Evolutionary conservation across 2,329 filamentous ascomycete genomes (phyloP), one percentile per base, ranked within the genome.

Genomic region (Teratosphaeriaceae sp.): DNA sequence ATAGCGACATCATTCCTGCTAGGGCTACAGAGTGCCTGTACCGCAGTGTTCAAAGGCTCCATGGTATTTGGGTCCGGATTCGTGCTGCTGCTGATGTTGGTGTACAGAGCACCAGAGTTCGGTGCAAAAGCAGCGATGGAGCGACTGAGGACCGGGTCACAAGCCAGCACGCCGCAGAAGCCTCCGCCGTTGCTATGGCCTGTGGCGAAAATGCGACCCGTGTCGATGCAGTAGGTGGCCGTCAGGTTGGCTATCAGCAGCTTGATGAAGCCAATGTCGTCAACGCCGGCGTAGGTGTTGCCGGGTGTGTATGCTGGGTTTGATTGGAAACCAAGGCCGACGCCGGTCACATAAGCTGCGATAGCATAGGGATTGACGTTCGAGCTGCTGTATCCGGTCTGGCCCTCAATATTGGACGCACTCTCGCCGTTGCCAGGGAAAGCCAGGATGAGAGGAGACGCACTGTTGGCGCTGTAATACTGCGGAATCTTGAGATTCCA

Each of bases 181-280:
- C 68, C 75, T 2, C 72, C 76, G 2, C 74, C 75, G 34, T 79
- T 76, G 49, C 67, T 78, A 48, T 78, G 75, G 30, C 71, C 71
- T 0, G 63, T 59, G 2, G 64, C 65, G 43, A 72, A 73, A 27
- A 75, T 62, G 7, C 65, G 65, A 1, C 55, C 57, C 2, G 58
- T 51, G 45, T 74, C 67, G 45, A 75, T 61, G 50, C 71, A 75
- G 52, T 69, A 71, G 3, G 50, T 55, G 5, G 54, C 48, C 39
- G 64, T 55, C 4, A 74, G 47, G 22, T 65, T 48, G 8, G 60
- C 51, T 35, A 70, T 53, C 19, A 74, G 59, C 35, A 67, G 62
- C 3, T 65, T 51, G 8, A 64, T 65, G 51, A 72, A 73, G 4
- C 53, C 56, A 1, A 71, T 56, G 44, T 74, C 70, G 41, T 68